These are phyloP conservation scores for Schrenkiella parvula DNA, from an alignment of 345 rosid species.

Conservation along the genomic window DNA sequence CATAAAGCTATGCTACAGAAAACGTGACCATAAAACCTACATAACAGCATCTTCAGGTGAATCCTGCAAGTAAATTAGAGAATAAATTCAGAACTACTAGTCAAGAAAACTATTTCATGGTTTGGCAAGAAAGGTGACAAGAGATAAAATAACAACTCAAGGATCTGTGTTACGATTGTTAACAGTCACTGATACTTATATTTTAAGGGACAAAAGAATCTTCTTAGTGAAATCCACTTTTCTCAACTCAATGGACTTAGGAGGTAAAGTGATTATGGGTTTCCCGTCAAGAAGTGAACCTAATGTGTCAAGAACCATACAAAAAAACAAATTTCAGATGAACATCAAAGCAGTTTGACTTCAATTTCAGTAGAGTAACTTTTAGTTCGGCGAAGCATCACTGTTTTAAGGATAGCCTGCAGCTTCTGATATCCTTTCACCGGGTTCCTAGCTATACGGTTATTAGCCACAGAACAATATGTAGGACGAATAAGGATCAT, in stretches of 20 bases:
- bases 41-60: slow-evolving; percentile 97
- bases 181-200: not conserved
- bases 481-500: slow-evolving; percentile 73
- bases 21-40: slow-evolving; percentile 84
- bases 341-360: not conserved
- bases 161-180: not conserved
- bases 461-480: slow-evolving; percentile 56
- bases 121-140: not conserved
- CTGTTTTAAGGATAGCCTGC: slow-evolving; percentile 81
- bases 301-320: slow-evolving; percentile 23
- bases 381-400: slow-evolving; percentile 98
- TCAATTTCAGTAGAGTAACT: slow-evolving; percentile 42
- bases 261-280: slow-evolving; percentile 80
- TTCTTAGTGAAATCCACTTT: slow-evolving; percentile 75
- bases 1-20: slow-evolving; percentile 90
- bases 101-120: not conserved
- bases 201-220: slow-evolving; percentile 25
- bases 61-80: slow-evolving; percentile 48
- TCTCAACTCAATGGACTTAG: slow-evolving; percentile 64
- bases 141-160: not conserved
- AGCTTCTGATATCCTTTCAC: slow-evolving; percentile 67
- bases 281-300: slow-evolving; percentile 85
- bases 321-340: not conserved
- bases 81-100: slow-evolving; percentile 10
- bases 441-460: slow-evolving; percentile 60